A percentile compares a stretch with the other conserved stretches of the same genome.
Conservation (phyloP, 176 grass and related monocot genomes). For the Ananas comosus region DNA sequence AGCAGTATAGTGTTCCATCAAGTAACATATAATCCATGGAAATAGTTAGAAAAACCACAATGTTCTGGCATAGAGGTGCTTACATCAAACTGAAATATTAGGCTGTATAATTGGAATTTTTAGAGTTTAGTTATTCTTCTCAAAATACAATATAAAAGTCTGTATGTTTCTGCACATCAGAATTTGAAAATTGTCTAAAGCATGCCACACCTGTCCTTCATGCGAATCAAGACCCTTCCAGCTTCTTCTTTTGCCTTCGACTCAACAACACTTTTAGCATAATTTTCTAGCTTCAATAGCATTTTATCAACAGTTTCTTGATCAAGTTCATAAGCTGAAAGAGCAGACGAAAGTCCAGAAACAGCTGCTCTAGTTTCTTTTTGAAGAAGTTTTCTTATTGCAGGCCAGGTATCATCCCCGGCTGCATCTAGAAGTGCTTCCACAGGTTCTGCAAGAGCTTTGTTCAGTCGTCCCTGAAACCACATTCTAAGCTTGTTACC, state of each 20-base stretch:
- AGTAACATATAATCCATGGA: too few relatives aligned
- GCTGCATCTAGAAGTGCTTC: conserved; percentile 83
- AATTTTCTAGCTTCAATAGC: conserved; percentile 53
- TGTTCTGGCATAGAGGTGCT: too few relatives aligned
- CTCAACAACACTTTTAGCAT: conserved; percentile 79
- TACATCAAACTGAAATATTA: too few relatives aligned
- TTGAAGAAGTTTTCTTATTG: conserved; percentile 80
- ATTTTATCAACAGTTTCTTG: conserved; percentile 50
- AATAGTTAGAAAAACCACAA: too few relatives aligned
- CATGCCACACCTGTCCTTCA: conserved; percentile 76
- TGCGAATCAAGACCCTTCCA: conserved; percentile 69
- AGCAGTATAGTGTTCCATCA: too few relatives aligned
- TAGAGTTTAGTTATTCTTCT: too few relatives aligned
- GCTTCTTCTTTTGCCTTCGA: conserved; percentile 82
- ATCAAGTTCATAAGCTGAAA: conserved; percentile 74
- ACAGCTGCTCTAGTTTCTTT: conserved; percentile 63
- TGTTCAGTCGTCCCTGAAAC: conserved; percentile 62
- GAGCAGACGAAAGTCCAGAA: conserved; percentile 53
- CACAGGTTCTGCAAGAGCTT: conserved; percentile 70
- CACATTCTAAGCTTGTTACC: conserved; percentile 9
- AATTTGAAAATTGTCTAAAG: background rate
- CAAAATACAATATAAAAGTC: too few relatives aligned
- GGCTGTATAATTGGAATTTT: too few relatives aligned
- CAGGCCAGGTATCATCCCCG: conserved; percentile 77
- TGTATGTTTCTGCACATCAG: background rate